Conservation (phyloP, 371 early-diverging fungal species). For the Synchytrium microbalum region DNA sequence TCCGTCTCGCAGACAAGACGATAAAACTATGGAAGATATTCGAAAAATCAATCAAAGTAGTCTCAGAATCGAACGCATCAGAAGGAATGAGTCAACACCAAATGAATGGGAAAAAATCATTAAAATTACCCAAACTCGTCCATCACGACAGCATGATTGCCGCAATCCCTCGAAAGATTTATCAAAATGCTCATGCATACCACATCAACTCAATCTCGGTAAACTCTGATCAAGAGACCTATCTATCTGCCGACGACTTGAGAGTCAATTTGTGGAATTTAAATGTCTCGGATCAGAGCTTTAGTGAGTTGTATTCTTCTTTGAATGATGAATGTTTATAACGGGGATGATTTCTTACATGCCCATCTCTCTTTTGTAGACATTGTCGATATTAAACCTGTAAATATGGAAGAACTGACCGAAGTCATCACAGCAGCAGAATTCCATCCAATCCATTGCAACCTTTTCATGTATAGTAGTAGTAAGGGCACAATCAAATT, state of each 20-base stretch:
- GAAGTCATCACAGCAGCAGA: conserved; percentile 99
- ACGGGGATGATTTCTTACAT: neutral
- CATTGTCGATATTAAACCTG: conserved; percentile 99
- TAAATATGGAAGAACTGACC: conserved; percentile 96
- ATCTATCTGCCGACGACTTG: conserved; percentile 96
- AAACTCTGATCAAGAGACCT: conserved; percentile 95
- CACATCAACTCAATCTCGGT: conserved; percentile 98
- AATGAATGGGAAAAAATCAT: conserved; percentile 25
- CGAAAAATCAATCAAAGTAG: conserved; percentile 90
- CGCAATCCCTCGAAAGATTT: conserved; percentile 90
- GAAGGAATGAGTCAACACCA: conserved; percentile 29
- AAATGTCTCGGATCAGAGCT: conserved; percentile 91
- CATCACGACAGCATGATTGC: conserved; percentile 92
- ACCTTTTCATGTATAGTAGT: conserved; percentile 95
- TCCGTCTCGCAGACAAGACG: conserved; percentile 76
- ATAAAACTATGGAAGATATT: conserved; percentile 98
- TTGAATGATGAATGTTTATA: neutral
- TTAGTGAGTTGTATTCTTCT: conserved; percentile 56
- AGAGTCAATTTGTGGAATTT: conserved; percentile 98
- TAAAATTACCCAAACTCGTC: conserved; percentile 79
- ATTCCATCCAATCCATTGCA: conserved; percentile 94
- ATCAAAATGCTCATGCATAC: conserved; percentile 97
- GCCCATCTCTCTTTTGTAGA: conserved; percentile 39
- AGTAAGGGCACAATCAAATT: conserved; percentile 96
- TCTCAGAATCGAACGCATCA: conserved; percentile 76